These are phyloP conservation scores for Suillus fuscotomentosus DNA, from an alignment of 768 basidiomycete genomes.

Conservation along the genomic window DNA sequence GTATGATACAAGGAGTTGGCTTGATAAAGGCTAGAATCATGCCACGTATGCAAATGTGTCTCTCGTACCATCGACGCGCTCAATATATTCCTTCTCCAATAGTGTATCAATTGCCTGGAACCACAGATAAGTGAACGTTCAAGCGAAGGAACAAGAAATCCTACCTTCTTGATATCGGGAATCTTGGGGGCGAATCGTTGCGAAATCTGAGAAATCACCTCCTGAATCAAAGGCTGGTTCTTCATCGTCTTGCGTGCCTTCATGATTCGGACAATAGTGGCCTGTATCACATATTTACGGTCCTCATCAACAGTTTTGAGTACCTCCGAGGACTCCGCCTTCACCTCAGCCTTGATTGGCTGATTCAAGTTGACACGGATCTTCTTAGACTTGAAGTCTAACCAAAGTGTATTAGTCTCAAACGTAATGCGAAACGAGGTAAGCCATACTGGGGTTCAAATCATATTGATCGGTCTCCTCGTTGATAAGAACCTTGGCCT, in stretches of 20 bases:
- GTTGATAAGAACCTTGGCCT: constrained; percentile 86
- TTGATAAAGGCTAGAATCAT: constrained; percentile 16
- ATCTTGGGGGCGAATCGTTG: constrained; percentile 91
- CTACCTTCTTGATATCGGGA: constrained; percentile 93
- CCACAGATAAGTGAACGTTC: constrained; percentile 10
- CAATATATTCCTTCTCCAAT: constrained; percentile 97
- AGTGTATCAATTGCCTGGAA: constrained; percentile 85
- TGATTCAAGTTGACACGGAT: constrained; percentile 88
- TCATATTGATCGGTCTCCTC: constrained; percentile 91
- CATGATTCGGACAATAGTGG: constrained; percentile 94
- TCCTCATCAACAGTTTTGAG: constrained; percentile 96
- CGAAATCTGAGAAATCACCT: constrained; percentile 87
- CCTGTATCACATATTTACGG: constrained; percentile 94
- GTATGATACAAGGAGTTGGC: background rate
- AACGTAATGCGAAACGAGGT: fast-evolving
- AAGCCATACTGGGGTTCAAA: constrained; percentile 70
- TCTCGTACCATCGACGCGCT: constrained; percentile 87
- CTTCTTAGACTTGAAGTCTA: constrained; percentile 92
- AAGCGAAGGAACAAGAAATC: background rate
- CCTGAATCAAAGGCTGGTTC: constrained; percentile 86
- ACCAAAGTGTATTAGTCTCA: background rate
- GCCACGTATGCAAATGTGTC: constrained; percentile 57
- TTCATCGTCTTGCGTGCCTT: constrained; percentile 95
- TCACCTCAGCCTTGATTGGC: constrained; percentile 93
- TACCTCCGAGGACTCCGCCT: constrained; percentile 86